Percentiles rank a stretch among this genome's conserved stretches.
Conservation (phyloP, 441 rosid species). For the Biscutella auriculata region DNA sequence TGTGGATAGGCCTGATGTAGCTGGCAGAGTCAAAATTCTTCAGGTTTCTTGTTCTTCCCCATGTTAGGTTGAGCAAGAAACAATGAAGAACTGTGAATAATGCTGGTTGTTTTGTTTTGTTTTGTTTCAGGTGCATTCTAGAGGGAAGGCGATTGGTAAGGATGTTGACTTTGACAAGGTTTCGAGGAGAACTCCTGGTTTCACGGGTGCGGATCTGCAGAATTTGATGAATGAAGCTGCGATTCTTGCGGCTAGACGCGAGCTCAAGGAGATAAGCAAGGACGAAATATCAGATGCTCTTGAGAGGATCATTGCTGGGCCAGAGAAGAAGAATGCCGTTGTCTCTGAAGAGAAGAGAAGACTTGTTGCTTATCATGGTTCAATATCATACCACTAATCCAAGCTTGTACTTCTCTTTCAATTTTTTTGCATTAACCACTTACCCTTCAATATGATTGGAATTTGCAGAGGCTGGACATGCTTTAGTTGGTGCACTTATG, state of each 20-base stretch:
- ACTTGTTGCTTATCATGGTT: conserved; percentile 88
- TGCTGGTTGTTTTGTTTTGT: background rate
- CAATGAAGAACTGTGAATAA: background rate
- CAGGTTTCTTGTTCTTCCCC: conserved; percentile 37
- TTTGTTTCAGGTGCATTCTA: conserved; percentile 61
- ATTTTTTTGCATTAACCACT: background rate
- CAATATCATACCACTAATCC: background rate
- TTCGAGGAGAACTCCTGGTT: conserved; percentile 85
- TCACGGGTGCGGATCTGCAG: conserved; percentile 91
- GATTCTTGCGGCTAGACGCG: conserved; percentile 86
- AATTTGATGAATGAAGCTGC: conserved; percentile 95
- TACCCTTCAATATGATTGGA: background rate
- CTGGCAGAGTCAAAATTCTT: conserved; percentile 86
- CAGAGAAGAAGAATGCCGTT: conserved; percentile 90
- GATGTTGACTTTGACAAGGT: conserved; percentile 84
- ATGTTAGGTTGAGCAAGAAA: background rate
- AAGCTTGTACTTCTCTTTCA: background rate
- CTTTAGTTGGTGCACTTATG: conserved; percentile 87
- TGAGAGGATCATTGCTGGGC: conserved; percentile 95
- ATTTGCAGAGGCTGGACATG: conserved; percentile 88
- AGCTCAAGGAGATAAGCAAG: conserved; percentile 89
- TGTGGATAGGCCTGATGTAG: conserved; percentile 86
- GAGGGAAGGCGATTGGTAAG: conserved; percentile 78
- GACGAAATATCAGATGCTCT: conserved; percentile 93
- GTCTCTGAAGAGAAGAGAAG: conserved; percentile 84